Percentiles rank a stretch among this genome's conserved stretches.
Evolutionary conservation across 176 grass and related monocot genomes (phyloP).

Genomic region (Oryza australiensis): DNA sequence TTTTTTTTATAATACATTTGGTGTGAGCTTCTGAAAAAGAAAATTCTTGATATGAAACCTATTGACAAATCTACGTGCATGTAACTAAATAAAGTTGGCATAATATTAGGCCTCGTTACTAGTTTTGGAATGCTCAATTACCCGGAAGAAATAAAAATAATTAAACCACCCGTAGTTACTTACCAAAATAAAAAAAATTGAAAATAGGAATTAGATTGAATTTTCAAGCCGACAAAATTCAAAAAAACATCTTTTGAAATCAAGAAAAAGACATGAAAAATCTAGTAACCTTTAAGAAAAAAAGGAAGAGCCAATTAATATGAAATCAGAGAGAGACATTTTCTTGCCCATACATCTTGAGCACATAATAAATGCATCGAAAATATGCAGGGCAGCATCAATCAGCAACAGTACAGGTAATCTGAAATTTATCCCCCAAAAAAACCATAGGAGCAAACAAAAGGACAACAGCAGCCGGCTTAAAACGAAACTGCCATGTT

Average conservation of each 20-base stretch:
- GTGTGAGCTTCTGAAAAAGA: not conserved
- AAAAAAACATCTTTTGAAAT: not conserved
- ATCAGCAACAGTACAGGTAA: not conserved
- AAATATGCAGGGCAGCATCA: not conserved
- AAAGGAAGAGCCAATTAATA: not conserved
- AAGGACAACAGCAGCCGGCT: not conserved
- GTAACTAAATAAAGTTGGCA: not conserved
- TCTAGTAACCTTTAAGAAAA: not conserved
- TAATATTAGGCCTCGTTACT: conserved; percentile 1
- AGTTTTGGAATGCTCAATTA: not conserved
- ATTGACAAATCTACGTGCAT: not conserved
- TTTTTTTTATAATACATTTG: not conserved
- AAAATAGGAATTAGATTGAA: not conserved
- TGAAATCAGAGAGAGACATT: too few relatives aligned
- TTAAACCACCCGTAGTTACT: not conserved
- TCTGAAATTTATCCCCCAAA: not conserved
- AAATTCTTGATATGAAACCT: not conserved
- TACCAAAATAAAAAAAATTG: not conserved
- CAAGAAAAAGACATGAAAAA: not conserved
- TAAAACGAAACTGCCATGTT: conserved; percentile 1
- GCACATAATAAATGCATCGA: too few relatives aligned
- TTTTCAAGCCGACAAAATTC: not conserved
- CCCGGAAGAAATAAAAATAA: not conserved
- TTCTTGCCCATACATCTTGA: too few relatives aligned
- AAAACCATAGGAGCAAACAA: not conserved